Evolutionary conservation across 129 eudicot species (phyloP).

Genomic region (Heracleum sosnowskyi): DNA sequence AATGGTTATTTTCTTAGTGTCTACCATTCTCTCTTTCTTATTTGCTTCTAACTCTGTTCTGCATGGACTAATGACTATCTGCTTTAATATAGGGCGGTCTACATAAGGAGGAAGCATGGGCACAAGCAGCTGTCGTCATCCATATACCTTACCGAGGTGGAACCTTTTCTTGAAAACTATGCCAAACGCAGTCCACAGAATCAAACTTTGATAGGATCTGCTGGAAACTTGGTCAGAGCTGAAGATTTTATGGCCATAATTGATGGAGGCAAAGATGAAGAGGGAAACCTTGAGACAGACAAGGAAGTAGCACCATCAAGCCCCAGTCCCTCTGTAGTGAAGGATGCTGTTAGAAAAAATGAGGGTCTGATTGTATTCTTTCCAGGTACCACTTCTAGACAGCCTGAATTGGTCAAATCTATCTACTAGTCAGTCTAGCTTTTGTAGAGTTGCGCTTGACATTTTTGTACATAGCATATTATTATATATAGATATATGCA

Average conservation of each 20-base stretch:
- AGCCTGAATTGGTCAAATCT: not conserved
- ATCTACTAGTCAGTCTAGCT: not conserved
- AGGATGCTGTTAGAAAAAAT: slow-evolving; percentile 51
- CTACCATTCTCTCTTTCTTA: not conserved
- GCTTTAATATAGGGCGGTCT: slow-evolving; percentile 52
- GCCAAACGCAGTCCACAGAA: slow-evolving; percentile 75
- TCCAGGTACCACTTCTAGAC: slow-evolving; percentile 51
- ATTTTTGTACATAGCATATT: not conserved
- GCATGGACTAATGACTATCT: slow-evolving; percentile 1
- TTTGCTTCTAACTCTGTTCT: not conserved
- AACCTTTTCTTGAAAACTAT: slow-evolving; percentile 88
- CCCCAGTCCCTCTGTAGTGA: slow-evolving; percentile 28
- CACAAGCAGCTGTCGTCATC: slow-evolving; percentile 58
- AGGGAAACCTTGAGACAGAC: slow-evolving; percentile 72
- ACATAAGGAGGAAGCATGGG: slow-evolving; percentile 63
- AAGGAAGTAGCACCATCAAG: slow-evolving; percentile 38
- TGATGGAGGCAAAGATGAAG: slow-evolving; percentile 75
- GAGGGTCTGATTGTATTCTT: slow-evolving; percentile 92
- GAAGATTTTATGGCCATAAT: slow-evolving; percentile 81
- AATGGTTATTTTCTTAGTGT: slow-evolving; percentile 49
- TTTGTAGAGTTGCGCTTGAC: not conserved
- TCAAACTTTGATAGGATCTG: slow-evolving; percentile 79
- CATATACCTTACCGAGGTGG: slow-evolving; percentile 78
- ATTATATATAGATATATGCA: not conserved
- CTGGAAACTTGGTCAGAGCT: slow-evolving; percentile 63